These are phyloP conservation scores for Prototheca cutis DNA, from an alignment of 163 green algal species.

Conservation along the genomic window DNA sequence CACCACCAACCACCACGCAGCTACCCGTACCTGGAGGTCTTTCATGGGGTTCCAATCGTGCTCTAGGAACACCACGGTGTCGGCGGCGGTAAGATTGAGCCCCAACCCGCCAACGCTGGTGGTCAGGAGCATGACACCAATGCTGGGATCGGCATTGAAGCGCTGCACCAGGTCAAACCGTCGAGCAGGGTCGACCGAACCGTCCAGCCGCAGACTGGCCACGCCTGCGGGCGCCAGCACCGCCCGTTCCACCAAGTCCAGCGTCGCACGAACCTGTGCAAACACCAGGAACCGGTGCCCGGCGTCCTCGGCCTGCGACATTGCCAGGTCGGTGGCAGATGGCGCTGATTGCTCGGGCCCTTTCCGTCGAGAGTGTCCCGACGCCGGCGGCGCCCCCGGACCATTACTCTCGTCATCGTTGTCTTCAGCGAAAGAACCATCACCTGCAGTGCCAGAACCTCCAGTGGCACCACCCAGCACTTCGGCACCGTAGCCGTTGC, in stretches of 20 bases:
- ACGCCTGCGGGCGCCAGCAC: constrained; percentile 70
- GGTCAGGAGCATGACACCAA: constrained; percentile 89
- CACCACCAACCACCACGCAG: no score
- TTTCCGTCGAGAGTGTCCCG: no score
- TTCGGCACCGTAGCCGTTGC: no score
- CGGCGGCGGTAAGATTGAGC: constrained; percentile 93
- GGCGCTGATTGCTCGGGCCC: no score
- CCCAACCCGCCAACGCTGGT: constrained; percentile 84
- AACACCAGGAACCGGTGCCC: constrained; percentile 90
- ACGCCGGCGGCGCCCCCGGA: no score
- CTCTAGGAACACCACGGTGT: constrained; percentile 98
- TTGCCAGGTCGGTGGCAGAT: no score
- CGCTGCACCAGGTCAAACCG: constrained; percentile 74
- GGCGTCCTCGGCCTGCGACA: no score
- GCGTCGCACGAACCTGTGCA: constrained; percentile 80
- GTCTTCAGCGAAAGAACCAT: no score
- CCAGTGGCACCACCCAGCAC: no score
- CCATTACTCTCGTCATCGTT: no score
- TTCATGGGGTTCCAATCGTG: constrained; percentile 99
- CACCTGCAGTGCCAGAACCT: no score
- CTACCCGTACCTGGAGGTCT: constrained; percentile 92
- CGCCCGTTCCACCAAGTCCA: constrained; percentile 81
- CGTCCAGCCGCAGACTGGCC: constrained; percentile 80
- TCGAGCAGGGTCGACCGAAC: constrained; percentile 52
- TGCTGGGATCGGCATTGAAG: constrained; percentile 94